Conservation (phyloP, 2,329 filamentous ascomycete genomes). For the Pseudocercospora pini-densiflorae region DNA sequence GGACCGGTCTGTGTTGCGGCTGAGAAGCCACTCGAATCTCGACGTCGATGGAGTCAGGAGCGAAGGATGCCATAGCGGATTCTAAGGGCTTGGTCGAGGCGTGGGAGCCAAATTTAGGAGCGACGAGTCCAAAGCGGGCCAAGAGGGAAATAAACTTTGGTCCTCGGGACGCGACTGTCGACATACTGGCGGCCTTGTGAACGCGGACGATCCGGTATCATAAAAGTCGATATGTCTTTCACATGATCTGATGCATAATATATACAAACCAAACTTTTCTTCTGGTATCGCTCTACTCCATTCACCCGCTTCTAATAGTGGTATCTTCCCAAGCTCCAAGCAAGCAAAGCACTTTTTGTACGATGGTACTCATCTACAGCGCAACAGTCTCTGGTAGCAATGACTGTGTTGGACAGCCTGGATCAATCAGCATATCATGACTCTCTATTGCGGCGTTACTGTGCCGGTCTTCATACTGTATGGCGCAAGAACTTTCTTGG, state of each 20-base stretch:
- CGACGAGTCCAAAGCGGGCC: no score
- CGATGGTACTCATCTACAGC: neutral
- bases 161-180: neutral
- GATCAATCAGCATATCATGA: conserved; percentile 3
- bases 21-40: no score
- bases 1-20: no score
- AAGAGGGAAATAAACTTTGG: neutral
- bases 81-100: neutral
- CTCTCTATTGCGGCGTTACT: conserved; percentile 31
- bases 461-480: conserved; percentile 54
- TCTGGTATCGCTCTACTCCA: neutral
- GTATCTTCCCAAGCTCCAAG: neutral
- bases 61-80: neutral
- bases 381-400: neutral
- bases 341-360: neutral
- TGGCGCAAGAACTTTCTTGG: conserved; percentile 80
- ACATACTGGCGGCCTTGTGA: neutral
- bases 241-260: neutral
- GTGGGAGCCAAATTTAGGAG: neutral
- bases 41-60: neutral
- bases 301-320: neutral
- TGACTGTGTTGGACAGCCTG: conserved; percentile 13
- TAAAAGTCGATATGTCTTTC: neutral
- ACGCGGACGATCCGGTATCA: neutral
- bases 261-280: neutral